These are phyloP conservation scores for Colletotrichum chlorophyti DNA, from an alignment of 2,329 filamentous ascomycete species.

Conservation along the genomic window DNA sequence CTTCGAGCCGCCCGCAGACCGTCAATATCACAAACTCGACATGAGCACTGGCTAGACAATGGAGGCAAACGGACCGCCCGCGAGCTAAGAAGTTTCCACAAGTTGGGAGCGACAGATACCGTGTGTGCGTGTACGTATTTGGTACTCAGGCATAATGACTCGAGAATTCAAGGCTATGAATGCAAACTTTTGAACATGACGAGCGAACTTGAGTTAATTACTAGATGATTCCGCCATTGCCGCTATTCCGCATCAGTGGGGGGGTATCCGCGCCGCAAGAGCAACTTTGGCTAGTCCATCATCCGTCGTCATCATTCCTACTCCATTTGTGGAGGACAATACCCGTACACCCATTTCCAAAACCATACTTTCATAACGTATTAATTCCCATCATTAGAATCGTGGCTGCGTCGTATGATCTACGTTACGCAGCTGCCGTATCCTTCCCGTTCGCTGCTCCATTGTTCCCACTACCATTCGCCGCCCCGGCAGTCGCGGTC, in stretches of 20 bases:
- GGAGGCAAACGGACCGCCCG: no score
- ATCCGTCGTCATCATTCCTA: neutral
- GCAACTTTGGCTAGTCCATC: no score
- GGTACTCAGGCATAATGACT: no score
- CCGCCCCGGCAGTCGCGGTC: neutral
- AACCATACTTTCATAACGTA: neutral
- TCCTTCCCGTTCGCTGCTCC: neutral
- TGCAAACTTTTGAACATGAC: no score
- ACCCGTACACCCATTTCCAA: no score
- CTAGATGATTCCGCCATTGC: neutral
- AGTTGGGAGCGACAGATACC: no score
- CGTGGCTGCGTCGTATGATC: neutral
- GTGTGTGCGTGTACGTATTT: no score
- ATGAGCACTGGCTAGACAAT: no score
- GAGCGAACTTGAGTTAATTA: neutral
- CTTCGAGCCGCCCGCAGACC: no score
- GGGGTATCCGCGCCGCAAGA: conserved; percentile 2
- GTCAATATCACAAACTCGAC: no score
- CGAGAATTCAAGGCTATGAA: no score
- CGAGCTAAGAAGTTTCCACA: no score
- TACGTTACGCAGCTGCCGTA: neutral
- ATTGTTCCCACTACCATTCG: conserved; percentile 1
- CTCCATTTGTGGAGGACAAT: neutral
- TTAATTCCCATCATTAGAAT: conserved; percentile 7
- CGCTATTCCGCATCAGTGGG: neutral